Evolutionary conservation across 2,329 filamentous ascomycete species (phyloP), one percentile per base, ranked within the genome.

Genomic region (Biscogniauxia sp.): DNA sequence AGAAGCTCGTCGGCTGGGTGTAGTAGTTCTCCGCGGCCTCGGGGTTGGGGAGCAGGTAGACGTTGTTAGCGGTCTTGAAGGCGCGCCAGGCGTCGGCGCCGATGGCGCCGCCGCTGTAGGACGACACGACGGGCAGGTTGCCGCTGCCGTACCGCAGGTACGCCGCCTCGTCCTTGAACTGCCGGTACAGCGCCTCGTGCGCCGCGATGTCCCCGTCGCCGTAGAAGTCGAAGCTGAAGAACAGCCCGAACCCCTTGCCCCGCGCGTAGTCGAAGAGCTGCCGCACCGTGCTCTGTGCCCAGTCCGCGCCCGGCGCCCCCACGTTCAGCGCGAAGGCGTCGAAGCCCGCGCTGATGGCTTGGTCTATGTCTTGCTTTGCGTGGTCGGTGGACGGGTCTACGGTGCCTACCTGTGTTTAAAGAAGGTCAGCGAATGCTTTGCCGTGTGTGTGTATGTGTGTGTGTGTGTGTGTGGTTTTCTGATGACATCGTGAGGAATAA

Each of bases 191-290:
- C 9, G 59, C 54, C 53, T 60, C 64, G 63, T 71, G 69, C 32
- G 66, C 64, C 62, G 63, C 64, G 20, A 71, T 64, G 53, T 72
- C 66, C 3, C 57, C 56, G 15, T 63, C 60, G 25, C 68, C 69
- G 53, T 63, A 72, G 49, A 75, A 62, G 59, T 76, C 75, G 61
- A 77, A 70, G 58, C 73, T 76, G 63, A 77, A 70, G 63, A 76
- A 76, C 7, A 76, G 66, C 63, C 73, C 73, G 65, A 77, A 74
- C 41, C 66, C 57, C 57, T 63, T 69, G 41, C 53, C 62, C 9
- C 58, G 59, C 4, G 74, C 73, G 56, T 69, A 65, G 53, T 69
- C 64, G 67, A 75, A 76, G 32, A 77, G 66, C 55, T 72, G 66
- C 37, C 64, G 60, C 23, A 74, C 57, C 1, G 72, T 66, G 56